A percentile compares a stretch with the other conserved stretches of the same genome.
phyloP scores from a whole-genome alignment of 2,329 filamentous ascomycete species.

The Escovopsis sp. region DNA sequence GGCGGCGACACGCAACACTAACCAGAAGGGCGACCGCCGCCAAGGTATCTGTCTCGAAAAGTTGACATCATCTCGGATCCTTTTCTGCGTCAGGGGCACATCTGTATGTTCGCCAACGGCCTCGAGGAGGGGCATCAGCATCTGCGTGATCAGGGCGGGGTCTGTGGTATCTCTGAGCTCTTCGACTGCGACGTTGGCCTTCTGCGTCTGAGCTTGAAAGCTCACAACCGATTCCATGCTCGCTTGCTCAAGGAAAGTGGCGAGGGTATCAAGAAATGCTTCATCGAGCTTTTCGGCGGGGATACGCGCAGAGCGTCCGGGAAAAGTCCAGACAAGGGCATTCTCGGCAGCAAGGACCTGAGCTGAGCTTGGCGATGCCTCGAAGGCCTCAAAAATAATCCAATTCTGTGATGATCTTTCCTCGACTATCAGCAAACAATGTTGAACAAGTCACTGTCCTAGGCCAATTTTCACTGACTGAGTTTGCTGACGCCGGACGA shows the following conservation, averaged over 20 bases:
- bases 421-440: too few species aligned
- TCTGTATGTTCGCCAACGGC: conserved; percentile 4
- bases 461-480: conserved; percentile 7
- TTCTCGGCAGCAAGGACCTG: conserved; percentile 34
- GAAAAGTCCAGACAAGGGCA: conserved; percentile 46
- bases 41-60: neutral
- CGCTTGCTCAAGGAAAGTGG: conserved; percentile 40
- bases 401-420: neutral
- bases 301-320: conserved; percentile 34
- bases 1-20: conserved; percentile 4
- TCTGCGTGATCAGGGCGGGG: conserved; percentile 1
- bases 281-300: conserved; percentile 16
- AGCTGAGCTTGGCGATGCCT: conserved; percentile 42
- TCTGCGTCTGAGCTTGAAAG: conserved; percentile 36
- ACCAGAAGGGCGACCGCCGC: conserved; percentile 4
- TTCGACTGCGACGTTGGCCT: conserved; percentile 39
- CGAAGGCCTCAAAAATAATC: conserved; percentile 40
- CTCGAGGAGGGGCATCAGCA: conserved; percentile 4
- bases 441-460: too few species aligned
- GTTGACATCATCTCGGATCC: conserved; percentile 37
- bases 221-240: conserved; percentile 35
- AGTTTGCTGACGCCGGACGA: conserved; percentile 10
- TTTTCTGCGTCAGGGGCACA: conserved; percentile 36
- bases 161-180: conserved; percentile 21
- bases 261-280: conserved; percentile 32